phyloP scores from a whole-genome alignment of 345 rosid genomes.

The Hibiscus tridactylites region DNA sequence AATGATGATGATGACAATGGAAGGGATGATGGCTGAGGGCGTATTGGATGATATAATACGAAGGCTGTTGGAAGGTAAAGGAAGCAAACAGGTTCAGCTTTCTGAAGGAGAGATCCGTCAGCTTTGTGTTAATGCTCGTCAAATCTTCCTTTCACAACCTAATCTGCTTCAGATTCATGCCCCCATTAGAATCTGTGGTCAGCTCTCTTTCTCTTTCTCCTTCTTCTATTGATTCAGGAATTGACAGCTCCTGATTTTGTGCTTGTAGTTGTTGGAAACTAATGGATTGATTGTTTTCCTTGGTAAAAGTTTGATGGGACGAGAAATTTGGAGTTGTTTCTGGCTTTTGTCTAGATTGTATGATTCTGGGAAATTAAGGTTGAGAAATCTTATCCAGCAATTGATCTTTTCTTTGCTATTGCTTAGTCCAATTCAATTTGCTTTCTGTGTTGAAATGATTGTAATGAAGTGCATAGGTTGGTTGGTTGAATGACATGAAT shows the following conservation, averaged over 20 bases:
- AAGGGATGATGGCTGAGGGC: slow-evolving; percentile 66
- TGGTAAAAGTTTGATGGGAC: background rate
- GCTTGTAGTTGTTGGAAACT: background rate
- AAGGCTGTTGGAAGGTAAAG: slow-evolving; percentile 86
- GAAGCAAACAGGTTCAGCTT: slow-evolving; percentile 92
- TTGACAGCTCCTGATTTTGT: background rate
- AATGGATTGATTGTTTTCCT: background rate
- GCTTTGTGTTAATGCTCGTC: slow-evolving; percentile 89
- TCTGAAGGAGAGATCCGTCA: slow-evolving; percentile 99
- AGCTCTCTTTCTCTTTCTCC: slow-evolving; percentile 21
- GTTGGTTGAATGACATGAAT: background rate
- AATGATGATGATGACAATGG: slow-evolving; percentile 66
- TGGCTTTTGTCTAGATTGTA: slow-evolving; percentile 1
- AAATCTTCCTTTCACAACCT: slow-evolving; percentile 84
- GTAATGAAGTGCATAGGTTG: background rate
- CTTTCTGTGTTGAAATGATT: background rate
- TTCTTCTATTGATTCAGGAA: background rate
- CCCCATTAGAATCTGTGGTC: slow-evolving; percentile 88
- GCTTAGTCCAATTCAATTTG: too few relatives aligned
- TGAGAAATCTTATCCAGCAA: too few relatives aligned
- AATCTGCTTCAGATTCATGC: slow-evolving; percentile 74
- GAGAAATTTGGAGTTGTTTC: background rate
- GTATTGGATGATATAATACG: slow-evolving; percentile 88
- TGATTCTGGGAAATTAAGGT: background rate
- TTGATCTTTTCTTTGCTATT: too few relatives aligned